Conservation (phyloP, 1,284 basidiomycete species). For the Agaricales sp. region DNA sequence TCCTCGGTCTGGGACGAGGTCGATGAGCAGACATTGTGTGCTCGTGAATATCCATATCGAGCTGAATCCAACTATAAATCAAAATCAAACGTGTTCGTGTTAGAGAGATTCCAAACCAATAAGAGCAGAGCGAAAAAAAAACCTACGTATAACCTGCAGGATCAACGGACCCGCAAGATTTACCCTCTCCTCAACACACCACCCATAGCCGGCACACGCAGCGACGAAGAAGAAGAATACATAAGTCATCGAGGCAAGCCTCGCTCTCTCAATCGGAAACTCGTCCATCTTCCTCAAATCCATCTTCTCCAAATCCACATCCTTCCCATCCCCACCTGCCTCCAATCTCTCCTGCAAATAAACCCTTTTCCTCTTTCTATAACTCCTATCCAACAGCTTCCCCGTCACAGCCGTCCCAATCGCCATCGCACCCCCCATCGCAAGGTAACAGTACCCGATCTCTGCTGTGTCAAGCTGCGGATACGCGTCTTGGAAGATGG, state of each 20-base stretch:
- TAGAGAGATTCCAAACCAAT: too few relatives aligned
- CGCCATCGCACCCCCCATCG: slow-evolving; percentile 35
- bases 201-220: slow-evolving; percentile 52
- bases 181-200: slow-evolving; percentile 42
- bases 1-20: slow-evolving; percentile 46
- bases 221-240: slow-evolving; percentile 29
- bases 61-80: slow-evolving; percentile 38
- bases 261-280: slow-evolving; percentile 18
- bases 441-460: slow-evolving; percentile 62
- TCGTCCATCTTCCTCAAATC: slow-evolving; percentile 15
- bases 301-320: slow-evolving; percentile 32
- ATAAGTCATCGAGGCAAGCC: slow-evolving; percentile 33
- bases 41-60: slow-evolving; percentile 32
- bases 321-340: slow-evolving; percentile 14
- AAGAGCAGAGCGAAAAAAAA: slow-evolving; percentile 10
- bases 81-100: slow-evolving; percentile 5
- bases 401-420: slow-evolving; percentile 26
- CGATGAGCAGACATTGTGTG: slow-evolving; percentile 48
- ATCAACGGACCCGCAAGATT: slow-evolving; percentile 48
- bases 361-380: slow-evolving; percentile 27
- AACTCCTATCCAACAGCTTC: slow-evolving; percentile 46
- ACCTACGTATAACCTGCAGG: slow-evolving; percentile 45
- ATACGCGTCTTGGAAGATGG: slow-evolving; percentile 48
- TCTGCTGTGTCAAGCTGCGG: slow-evolving; percentile 51
- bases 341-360: slow-evolving; percentile 9